Conservation (phyloP, 2,329 filamentous ascomycete species). For the Xylaria sp. region DNA sequence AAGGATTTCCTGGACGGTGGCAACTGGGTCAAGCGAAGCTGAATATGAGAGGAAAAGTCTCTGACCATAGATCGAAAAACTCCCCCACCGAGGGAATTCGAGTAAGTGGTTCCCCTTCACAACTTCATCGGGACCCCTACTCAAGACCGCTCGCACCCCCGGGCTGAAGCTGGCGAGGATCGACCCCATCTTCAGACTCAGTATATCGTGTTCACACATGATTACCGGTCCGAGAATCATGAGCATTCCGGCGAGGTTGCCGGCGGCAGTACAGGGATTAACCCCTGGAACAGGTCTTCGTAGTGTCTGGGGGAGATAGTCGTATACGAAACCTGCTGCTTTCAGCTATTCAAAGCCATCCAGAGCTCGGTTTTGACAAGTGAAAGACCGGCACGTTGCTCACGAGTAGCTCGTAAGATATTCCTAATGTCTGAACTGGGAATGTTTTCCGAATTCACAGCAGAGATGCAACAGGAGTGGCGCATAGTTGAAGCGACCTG, state of each 20-base stretch:
- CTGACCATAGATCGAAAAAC: constrained; percentile 7
- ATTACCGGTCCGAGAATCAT: background rate
- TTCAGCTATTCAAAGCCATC: no score
- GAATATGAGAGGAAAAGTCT: background rate
- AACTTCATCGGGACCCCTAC: background rate
- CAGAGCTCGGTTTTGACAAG: no score
- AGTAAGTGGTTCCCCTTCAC: background rate
- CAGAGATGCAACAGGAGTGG: no score
- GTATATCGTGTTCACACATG: constrained; percentile 10
- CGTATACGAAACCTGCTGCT: no score
- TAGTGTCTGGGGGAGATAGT: no score
- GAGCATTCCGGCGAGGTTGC: constrained; percentile 5
- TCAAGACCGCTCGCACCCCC: background rate
- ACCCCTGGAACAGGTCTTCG: no score
- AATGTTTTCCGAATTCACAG: no score
- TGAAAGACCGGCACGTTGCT: no score
- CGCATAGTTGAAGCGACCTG: no score
- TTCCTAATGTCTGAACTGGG: no score
- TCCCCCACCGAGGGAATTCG: background rate
- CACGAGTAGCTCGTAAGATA: no score
- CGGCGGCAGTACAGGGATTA: background rate
- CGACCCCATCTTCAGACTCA: constrained; percentile 6
- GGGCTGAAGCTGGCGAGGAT: background rate
- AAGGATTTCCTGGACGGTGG: background rate
- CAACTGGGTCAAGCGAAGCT: constrained; percentile 4